These are phyloP conservation scores for Amylostereum areolatum DNA, from an alignment of 1,284 basidiomycete species.

Conservation along the genomic window DNA sequence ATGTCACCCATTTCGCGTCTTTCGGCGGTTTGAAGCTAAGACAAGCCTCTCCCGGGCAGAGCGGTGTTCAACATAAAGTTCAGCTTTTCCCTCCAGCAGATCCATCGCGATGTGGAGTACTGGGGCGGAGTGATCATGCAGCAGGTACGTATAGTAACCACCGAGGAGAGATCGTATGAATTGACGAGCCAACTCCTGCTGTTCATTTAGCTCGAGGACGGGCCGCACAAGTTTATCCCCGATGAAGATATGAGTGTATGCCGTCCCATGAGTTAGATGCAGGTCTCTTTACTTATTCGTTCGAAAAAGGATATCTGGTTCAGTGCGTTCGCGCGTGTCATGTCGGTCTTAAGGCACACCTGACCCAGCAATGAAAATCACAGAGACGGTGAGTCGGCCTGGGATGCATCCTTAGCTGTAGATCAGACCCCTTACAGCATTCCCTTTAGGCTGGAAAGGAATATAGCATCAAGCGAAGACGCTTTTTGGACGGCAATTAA, in stretches of 20 bases:
- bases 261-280: not conserved
- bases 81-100: constrained; percentile 10
- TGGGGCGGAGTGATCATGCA: constrained; percentile 10
- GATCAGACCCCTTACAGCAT: no score
- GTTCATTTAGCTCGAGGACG: no score
- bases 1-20: not conserved
- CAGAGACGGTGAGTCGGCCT: no score
- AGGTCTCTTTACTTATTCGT: no score
- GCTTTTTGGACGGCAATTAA: constrained; percentile 11
- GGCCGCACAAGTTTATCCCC: constrained; percentile 13
- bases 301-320: constrained; percentile 11
- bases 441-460: constrained; percentile 12
- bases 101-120: constrained; percentile 12
- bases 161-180: no score
- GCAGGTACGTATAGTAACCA: no score
- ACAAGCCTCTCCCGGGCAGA: no score
- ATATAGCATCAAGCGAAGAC: constrained; percentile 14
- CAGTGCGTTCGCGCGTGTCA: no score
- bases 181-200: no score
- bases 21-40: not conserved
- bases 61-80: constrained; percentile 11
- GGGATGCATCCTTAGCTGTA: no score
- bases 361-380: not conserved
- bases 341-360: no score
- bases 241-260: constrained; percentile 12